Evolutionary conservation across 1,284 basidiomycete species (phyloP).

Genomic region (Cronartium quercuum): DNA sequence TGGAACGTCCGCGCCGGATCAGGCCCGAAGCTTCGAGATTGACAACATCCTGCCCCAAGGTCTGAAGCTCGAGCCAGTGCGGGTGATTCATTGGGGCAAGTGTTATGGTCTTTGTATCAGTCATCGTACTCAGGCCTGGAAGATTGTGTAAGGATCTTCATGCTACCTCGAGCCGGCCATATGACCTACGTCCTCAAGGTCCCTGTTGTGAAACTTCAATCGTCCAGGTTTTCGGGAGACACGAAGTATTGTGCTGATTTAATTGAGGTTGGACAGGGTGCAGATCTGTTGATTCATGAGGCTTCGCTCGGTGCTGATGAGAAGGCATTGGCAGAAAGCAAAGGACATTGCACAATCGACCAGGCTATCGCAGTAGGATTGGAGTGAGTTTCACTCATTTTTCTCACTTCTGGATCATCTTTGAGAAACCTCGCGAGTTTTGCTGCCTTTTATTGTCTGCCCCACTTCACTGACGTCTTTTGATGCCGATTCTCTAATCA

Average conservation of each 20-base stretch:
- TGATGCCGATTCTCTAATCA: neutral
- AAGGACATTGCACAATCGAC: conserved; percentile 34
- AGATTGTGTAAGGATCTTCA: conserved; percentile 31
- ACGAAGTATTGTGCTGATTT: conserved; percentile 70
- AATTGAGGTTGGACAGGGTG: conserved; percentile 60
- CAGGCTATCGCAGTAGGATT: conserved; percentile 61
- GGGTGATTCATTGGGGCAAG: conserved; percentile 30
- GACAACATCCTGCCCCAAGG: neutral
- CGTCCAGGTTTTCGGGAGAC: conserved; percentile 66
- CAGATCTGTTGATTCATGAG: conserved; percentile 85
- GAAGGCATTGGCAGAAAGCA: conserved; percentile 38
- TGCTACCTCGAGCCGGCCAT: neutral
- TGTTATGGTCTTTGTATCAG: conserved; percentile 27
- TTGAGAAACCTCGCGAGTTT: neutral
- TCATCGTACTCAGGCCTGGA: conserved; percentile 12
- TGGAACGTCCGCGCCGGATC: neutral
- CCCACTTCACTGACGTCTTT: neutral
- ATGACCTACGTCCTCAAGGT: neutral
- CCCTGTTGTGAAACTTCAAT: conserved; percentile 32
- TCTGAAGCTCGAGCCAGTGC: conserved; percentile 22
- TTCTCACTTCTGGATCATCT: neutral
- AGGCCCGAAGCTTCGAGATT: neutral
- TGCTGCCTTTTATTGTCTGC: neutral
- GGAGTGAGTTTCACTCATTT: conserved; percentile 58
- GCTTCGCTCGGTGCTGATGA: conserved; percentile 79